phyloP scores from a whole-genome alignment of 768 basidiomycete genomes.

The Podaxis rugospora region DNA sequence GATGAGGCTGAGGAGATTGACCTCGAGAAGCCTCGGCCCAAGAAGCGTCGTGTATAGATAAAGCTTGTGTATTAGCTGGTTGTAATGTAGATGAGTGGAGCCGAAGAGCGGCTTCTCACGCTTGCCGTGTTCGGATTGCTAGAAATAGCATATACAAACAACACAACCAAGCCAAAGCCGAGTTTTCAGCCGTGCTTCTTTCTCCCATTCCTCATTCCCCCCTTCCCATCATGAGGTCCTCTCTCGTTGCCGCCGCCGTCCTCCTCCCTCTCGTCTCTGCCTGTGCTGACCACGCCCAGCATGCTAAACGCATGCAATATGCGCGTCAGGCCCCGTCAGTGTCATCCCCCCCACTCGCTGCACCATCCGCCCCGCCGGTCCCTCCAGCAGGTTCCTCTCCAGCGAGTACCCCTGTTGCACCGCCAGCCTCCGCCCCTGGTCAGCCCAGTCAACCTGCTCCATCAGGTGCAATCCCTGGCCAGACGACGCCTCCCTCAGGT shows the following conservation, averaged over 20 bases:
- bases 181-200: slow-evolving; percentile 9
- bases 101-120: slow-evolving; percentile 2
- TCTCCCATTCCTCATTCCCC: slow-evolving; percentile 12
- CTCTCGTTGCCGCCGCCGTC: slow-evolving; percentile 27
- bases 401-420: background rate
- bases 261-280: slow-evolving; percentile 40
- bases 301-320: slow-evolving; percentile 19
- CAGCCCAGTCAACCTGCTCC: background rate
- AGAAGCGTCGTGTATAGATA: slow-evolving; percentile 62
- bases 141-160: background rate
- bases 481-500: slow-evolving; percentile 9
- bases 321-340: slow-evolving; percentile 25
- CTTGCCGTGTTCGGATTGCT: background rate
- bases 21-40: slow-evolving; percentile 75
- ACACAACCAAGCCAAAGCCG: background rate
- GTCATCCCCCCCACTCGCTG: background rate
- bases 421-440: background rate
- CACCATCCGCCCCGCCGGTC: slow-evolving; percentile 5
- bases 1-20: slow-evolving; percentile 86
- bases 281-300: slow-evolving; percentile 20
- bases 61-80: background rate
- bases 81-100: background rate
- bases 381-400: background rate
- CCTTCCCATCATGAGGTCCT: slow-evolving; percentile 16
- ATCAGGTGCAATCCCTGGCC: background rate